phyloP scores from a whole-genome alignment of 768 basidiomycete genomes.

The Tylopilus sp. region DNA sequence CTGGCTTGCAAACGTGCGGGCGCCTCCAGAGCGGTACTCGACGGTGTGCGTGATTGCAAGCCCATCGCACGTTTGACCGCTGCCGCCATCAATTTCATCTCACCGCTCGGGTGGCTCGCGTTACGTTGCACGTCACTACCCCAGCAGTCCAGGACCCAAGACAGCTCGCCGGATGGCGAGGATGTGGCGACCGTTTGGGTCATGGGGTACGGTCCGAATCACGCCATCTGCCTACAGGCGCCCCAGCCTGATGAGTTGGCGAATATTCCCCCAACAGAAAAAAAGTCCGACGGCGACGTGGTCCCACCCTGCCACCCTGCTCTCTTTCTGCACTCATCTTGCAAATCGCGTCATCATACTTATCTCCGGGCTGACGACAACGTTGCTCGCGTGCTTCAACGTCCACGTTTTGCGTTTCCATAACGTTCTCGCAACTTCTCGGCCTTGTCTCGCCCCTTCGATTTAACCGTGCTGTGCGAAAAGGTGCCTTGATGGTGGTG shows the following conservation, averaged over 20 bases:
- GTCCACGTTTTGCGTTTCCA: background rate
- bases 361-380: background rate
- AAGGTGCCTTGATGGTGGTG: conserved; percentile 4
- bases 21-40: background rate
- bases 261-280: background rate
- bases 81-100: background rate
- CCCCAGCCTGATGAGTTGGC: background rate
- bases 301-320: background rate
- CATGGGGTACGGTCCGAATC: conserved; percentile 2
- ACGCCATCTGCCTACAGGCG: conserved; percentile 9
- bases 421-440: conserved; percentile 2
- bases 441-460: background rate
- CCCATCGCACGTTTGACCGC: conserved; percentile 17
- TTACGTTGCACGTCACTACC: background rate
- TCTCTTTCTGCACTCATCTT: too few relatives aligned
- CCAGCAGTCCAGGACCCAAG: background rate
- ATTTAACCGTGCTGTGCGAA: conserved; percentile 7
- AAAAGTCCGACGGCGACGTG: background rate
- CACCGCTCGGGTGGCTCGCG: background rate
- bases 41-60: background rate
- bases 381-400: background rate
- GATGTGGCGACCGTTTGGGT: conserved; percentile 9
- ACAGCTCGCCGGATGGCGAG: conserved; percentile 9
- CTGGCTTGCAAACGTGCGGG: conserved; percentile 15
- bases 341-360: background rate